Percentiles rank a stretch among this genome's conserved stretches.
phyloP scores from a whole-genome alignment of 495 filamentous ascomycete genomes.

The Podospora pseudoanserina region DNA sequence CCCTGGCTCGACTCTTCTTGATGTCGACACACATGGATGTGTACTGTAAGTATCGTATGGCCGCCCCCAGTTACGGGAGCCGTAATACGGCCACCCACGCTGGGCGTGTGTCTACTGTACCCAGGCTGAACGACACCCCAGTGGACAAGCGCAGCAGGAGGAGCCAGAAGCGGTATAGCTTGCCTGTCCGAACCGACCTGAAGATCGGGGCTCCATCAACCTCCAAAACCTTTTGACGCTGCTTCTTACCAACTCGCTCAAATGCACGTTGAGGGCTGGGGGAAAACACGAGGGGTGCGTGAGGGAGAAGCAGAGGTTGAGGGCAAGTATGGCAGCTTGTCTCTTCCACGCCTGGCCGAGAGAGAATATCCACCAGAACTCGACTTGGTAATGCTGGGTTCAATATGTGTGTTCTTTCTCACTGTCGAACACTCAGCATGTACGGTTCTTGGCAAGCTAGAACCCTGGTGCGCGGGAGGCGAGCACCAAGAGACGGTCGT shows the following conservation, averaged over 20 bases:
- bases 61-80: neutral
- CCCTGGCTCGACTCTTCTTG: neutral
- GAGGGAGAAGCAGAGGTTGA: neutral
- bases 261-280: neutral
- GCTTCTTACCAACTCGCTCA: neutral
- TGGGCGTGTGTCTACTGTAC: neutral
- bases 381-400: neutral
- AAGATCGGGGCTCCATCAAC: conserved; percentile 1
- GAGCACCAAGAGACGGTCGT: neutral
- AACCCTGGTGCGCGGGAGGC: neutral
- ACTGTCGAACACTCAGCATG: neutral
- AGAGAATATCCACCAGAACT: neutral
- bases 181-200: neutral
- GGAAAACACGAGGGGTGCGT: neutral
- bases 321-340: neutral
- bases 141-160: neutral
- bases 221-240: neutral
- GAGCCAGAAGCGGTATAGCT: neutral
- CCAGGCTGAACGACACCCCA: neutral
- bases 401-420: neutral
- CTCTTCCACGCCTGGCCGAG: too few species aligned
- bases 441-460: neutral
- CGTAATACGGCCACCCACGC: neutral
- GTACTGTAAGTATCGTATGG: neutral
- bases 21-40: neutral